These are phyloP conservation scores for Aspergillus neotritici DNA, from an alignment of 2,329 filamentous ascomycete species.

Conservation along the genomic window DNA sequence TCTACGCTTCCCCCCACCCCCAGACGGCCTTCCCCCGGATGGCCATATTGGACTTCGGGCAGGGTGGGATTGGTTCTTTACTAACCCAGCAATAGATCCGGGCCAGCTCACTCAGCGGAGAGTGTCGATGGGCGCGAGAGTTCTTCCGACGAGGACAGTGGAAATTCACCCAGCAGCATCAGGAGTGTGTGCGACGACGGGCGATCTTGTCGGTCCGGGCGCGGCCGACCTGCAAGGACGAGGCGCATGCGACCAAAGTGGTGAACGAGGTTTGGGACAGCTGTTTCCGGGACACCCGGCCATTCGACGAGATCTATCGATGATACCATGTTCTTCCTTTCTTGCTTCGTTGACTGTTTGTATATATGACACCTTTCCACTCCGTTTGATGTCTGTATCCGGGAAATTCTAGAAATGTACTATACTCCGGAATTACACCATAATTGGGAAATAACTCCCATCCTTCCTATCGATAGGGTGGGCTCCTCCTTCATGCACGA, in stretches of 20 bases:
- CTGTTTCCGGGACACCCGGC: slow-evolving; percentile 87
- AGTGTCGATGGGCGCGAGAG: slow-evolving; percentile 86
- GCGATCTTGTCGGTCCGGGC: slow-evolving; percentile 74
- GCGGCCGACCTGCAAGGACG: slow-evolving; percentile 74
- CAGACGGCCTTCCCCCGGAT: no score
- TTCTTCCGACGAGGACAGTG: slow-evolving; percentile 80
- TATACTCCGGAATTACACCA: slow-evolving; percentile 3
- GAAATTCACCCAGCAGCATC: slow-evolving; percentile 85
- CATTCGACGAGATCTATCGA: slow-evolving; percentile 94
- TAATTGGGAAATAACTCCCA: no score
- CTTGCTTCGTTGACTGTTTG: not conserved
- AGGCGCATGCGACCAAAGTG: slow-evolving; percentile 76
- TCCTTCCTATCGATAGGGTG: no score
- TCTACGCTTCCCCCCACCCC: not conserved
- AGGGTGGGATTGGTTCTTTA: not conserved
- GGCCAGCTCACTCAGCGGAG: slow-evolving; percentile 84
- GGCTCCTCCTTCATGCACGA: no score
- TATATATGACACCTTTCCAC: no score
- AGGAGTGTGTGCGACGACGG: slow-evolving; percentile 79
- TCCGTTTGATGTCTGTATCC: not conserved
- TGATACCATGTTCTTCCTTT: slow-evolving; percentile 24
- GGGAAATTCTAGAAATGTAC: slow-evolving; percentile 7
- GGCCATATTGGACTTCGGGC: not conserved
- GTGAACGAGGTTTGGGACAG: slow-evolving; percentile 99
- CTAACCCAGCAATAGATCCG: slow-evolving; percentile 60